phyloP scores from a whole-genome alignment of 1,284 basidiomycete species.

The Phylloboletellus chloephorus region DNA sequence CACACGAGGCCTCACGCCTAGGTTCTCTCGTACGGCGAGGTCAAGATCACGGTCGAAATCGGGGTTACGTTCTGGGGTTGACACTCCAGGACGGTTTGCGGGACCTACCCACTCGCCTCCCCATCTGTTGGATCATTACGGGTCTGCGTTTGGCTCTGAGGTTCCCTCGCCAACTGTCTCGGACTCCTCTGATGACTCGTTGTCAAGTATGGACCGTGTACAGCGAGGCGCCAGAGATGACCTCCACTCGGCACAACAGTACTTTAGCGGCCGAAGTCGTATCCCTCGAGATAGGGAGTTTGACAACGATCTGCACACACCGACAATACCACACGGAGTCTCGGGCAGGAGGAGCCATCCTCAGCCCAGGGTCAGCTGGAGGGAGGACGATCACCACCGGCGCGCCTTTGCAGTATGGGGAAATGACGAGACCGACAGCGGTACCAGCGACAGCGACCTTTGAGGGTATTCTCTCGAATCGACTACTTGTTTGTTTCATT shows the following conservation, averaged over 20 bases:
- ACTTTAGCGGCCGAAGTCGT: constrained; percentile 45
- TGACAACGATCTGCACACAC: constrained; percentile 51
- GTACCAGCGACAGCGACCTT: constrained; percentile 64
- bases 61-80: constrained; percentile 56
- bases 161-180: constrained; percentile 43
- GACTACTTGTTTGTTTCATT: too few relatives aligned
- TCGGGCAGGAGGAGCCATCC: constrained; percentile 33
- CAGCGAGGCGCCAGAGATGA: constrained; percentile 51
- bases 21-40: constrained; percentile 33
- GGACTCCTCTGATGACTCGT: constrained; percentile 32
- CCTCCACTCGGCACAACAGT: constrained; percentile 41
- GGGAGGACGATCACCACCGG: constrained; percentile 38
- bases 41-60: constrained; percentile 43
- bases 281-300: constrained; percentile 54
- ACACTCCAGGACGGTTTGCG: constrained; percentile 74
- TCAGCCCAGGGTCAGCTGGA: constrained; percentile 36
- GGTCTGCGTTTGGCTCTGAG: constrained; percentile 10
- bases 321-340: constrained; percentile 45
- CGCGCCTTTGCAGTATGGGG: constrained; percentile 78
- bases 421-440: constrained; percentile 83
- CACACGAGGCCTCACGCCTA: constrained; percentile 29
- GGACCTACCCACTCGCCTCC: constrained; percentile 58
- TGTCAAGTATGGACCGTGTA: constrained; percentile 24
- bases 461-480: constrained; percentile 11
- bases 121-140: constrained; percentile 17